These are phyloP conservation scores for Durusdinium trenchii DNA, from an alignment of 73 alveolate species.

Conservation along the genomic window DNA sequence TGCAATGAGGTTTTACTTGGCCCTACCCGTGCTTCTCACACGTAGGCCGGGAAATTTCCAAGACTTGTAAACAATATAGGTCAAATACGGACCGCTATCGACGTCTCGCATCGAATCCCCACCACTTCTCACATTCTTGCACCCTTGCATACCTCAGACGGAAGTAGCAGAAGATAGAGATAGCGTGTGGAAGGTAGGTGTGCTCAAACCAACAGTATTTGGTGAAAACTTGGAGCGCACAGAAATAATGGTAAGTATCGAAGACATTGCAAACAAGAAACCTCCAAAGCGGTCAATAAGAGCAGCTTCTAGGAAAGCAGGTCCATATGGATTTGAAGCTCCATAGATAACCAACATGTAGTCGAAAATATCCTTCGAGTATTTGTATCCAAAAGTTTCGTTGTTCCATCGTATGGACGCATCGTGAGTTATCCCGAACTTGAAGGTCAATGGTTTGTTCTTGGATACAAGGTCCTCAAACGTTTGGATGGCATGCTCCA, in stretches of 20 bases:
- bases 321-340: background rate
- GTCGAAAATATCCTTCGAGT: background rate
- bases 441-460: constrained; percentile 12
- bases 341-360: background rate
- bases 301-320: constrained; percentile 50
- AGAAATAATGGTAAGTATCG: too few relatives aligned
- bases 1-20: too few relatives aligned
- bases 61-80: background rate
- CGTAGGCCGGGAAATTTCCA: background rate
- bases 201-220: too few relatives aligned
- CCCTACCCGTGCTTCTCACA: background rate
- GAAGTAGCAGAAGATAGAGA: background rate
- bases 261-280: background rate
- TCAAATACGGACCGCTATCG: background rate
- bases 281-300: background rate
- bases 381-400: background rate
- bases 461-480: background rate
- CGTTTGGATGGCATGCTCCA: background rate
- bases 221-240: too few relatives aligned
- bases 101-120: background rate
- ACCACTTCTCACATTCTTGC: background rate
- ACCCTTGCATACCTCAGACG: background rate
- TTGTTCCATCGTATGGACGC: constrained; percentile 11
- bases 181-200: too few relatives aligned
- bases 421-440: constrained; percentile 37